Base-by-base conservation (phyloP, 768 basidiomycete genomes). In the Coprinopsis sp. region DNA sequence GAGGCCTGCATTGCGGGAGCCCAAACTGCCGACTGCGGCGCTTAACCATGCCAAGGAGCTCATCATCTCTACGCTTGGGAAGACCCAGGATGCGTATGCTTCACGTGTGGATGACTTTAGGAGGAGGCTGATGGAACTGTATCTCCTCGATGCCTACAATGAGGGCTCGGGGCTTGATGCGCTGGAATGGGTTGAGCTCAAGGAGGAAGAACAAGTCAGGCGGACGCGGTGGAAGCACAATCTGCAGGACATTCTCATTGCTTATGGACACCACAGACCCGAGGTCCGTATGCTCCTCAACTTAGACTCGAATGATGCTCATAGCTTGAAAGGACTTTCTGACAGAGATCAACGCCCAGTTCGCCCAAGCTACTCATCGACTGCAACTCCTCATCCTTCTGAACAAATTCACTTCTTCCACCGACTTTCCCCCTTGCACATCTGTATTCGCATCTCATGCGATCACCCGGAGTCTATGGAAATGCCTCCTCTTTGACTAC, bases 1-100 rank as follows among this genome's bases (percentile, higher is more conserved):
- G 2, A 81, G 89, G 27, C 84, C 86, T 21, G 84, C 87, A 23
- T 70, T 91, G 44, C 81, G 86, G 38, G 82, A 89, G 59, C 82
- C 87, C 29, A 80, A 73, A 52, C 67, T 91, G 16, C 70, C 85
- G 2, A 76, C 73, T 0, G 53, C 66, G 19, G 73, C 82, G 4
- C 71, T 81, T 16, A 72, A 74, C 40, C 70, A 84, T 57, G 89
- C 87, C 23, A 87, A 84, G 62, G 82, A 85, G 29, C 73, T 91
- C 19, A 74, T 90, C 53, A 64, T 85, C 21, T 71, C 72, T 29
- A 84, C 84, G 8, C 65, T 88, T 8, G 69, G 74, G 56, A 72
- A 67, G 46, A 74, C 75, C 30, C 68, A 71, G 36, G 76, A 77
- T 45, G 56, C 44, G 1, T 67, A 71, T 54, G 47, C 57, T 16